Base-by-base conservation (phyloP, 2,329 filamentous ascomycete genomes). In the Trichoderma polysporum region DNA sequence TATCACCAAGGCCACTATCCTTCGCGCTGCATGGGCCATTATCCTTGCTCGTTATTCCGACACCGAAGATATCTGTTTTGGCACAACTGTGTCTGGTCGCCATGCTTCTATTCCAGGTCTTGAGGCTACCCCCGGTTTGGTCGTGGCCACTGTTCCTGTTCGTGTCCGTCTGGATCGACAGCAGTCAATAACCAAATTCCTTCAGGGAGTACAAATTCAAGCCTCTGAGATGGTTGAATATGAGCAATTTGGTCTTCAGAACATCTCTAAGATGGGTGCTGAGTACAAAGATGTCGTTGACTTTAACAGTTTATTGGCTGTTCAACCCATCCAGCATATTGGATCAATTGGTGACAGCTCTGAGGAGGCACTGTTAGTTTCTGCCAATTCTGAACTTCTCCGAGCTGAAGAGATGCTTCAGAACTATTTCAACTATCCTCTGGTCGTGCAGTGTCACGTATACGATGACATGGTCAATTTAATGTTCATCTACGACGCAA, bases 161-260 rank as follows among this genome's bases (percentile, higher is more conserved):
- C 65, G 65, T 7, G 25, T 67, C 5, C 65, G n/a, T 25, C 29
- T 66, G 37, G 45, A 66, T 31, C n/a, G 10, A 3, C 41, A 47
- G 50, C 50, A 67, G 35, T 39, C 62, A 29, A 33, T 66, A 0
- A n/a, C 37, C 0, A 33, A 19, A 17, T 71, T 69, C 35, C 57
- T 73, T 2, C 37, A 39, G 7, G 57, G 59, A n/a, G 57, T 75
- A 6, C 74, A 77, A 67, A 60, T 65, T 15, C 68, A 68, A 64
- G 65, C 71, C 10, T 50, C 68, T 9, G 71, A 75, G 50, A 72
- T 73, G 71, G 63, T 71, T 19, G 65, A 67, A 1, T 70, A 66
- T 53, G 76, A 74, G 57, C 69, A 76, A 25, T 68, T 74, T 19
- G 73, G 74, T 15, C 66, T 78, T 0, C 70, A 73, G 8, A 71